Evolutionary conservation across 108 stramenopile species (phyloP), one percentile per base, ranked within the genome.

Genomic region (Nitzschia inconspicua): DNA sequence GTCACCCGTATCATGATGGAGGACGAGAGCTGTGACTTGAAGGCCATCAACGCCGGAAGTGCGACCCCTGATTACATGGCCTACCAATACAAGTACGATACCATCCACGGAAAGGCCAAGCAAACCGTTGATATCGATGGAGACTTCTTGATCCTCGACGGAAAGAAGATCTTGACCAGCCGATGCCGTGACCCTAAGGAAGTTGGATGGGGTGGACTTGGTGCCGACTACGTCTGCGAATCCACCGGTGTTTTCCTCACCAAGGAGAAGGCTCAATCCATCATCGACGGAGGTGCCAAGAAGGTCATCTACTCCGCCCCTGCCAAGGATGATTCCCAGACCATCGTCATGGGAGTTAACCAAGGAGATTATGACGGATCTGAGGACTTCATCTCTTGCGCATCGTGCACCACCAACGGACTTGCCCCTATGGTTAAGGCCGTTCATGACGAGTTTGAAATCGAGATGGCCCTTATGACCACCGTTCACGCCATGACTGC

Each of bases 401-500:
- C 98, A 24, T 94, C 93, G 24, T 99, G 98, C 87, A 99, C 98
- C 73, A 99, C 98, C 91, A 99, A 99, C 93, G 96, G 98, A 63
- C 95, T 99, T 71, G 98, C 96, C 65, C 98, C 59, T 32, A 91
- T 96, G 83, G 98, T 97, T 54, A 97, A 99, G 90, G 95, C 94
- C 66, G 76, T 99, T 83, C 81, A 99, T 75, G 98, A 99, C 76
- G 89, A 88, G 65, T 99, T 90, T 77, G 96, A 87, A 61, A 99
- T 99, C 66, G 86, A 94, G 60, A 94, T 95, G 77, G 97, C 90
- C 53, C 96, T 99, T 77, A 99, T 99, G 98, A 99, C 98, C 87
- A 99, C 98, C 51, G 98, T 99, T 64, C 98, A 99, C 84, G 97
- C 98, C 90, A 95, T 96, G 94, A 99, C 98, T 47, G 95, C 98